Conservation (phyloP, 306 rosid species). For the Biancaea sappan region DNA sequence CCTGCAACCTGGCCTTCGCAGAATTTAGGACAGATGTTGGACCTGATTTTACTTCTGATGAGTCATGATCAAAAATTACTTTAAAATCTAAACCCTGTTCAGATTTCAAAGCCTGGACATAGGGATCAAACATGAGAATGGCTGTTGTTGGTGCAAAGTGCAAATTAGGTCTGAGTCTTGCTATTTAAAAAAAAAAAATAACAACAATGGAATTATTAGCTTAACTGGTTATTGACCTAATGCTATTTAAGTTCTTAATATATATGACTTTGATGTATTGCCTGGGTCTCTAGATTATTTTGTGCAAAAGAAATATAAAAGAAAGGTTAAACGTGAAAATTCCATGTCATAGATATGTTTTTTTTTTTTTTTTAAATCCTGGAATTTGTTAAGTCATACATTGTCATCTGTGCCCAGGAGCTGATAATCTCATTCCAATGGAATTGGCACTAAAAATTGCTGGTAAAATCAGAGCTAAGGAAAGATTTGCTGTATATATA, state of each 20-base stretch:
- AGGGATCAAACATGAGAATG: background rate
- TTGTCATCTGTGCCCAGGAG: conserved; percentile 65
- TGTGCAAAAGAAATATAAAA: background rate
- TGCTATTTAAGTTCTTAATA: background rate
- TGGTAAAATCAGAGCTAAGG: conserved; percentile 79
- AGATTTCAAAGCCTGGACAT: background rate
- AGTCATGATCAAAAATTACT: background rate
- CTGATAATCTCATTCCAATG: conserved; percentile 96
- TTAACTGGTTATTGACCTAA: background rate
- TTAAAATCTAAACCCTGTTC: background rate
- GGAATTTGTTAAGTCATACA: conserved; percentile 11
- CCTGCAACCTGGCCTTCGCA: background rate
- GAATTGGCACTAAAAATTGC: conserved; percentile 92
- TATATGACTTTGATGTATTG: background rate
- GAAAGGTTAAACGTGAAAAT: background rate
- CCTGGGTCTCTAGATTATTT: background rate
- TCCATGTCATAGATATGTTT: background rate
- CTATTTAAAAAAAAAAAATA: background rate
- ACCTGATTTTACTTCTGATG: background rate
- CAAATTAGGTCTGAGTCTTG: background rate
- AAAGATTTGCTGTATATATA: conserved; percentile 88
- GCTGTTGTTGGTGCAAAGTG: background rate
- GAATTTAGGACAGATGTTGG: background rate
- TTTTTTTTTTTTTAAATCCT: background rate
- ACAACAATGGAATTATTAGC: background rate